Evolutionary conservation across 176 grass and related monocot genomes (phyloP), one percentile per base, ranked within the genome.

Genomic region (Eragrostis curvula): DNA sequence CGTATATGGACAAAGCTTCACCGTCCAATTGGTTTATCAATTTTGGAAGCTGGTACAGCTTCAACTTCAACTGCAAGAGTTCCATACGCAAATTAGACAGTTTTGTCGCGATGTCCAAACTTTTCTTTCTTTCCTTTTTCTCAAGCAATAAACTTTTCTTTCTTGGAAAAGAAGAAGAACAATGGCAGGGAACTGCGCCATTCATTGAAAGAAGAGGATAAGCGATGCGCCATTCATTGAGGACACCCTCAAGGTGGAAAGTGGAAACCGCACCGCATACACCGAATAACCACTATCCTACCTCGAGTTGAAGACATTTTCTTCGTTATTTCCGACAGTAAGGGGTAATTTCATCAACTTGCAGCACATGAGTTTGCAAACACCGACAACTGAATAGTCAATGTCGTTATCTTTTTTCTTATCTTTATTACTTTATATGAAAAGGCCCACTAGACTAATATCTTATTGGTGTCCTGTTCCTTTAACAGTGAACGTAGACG

Each of bases 1-100:
- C 18, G 44, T 79, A 42, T 63, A 63, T 3, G 56, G 66, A 85
- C 75, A 72, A 85, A 42, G 44, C 66, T 28, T 79, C 66, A 70
- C 67, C 67, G 42, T 85, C 64, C 49, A 6, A 28, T 66, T 9
- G 15, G 70, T 21, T 28, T 29, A 2, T 27, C 70, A 51, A 30
- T 49, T 73, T 73, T 48, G 47, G 61, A 66, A 49, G 10, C 2
- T 29, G 32, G 3, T 24, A 50, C 20, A 7, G 12, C 52, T 14
- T 58, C 43, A 73, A 46, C 0, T 9, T 20, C 30, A 40, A 83
- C 2, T 51, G 57, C 58, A 53, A 74, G 1, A 20, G 44, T 0
- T 28, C n/a, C 20, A 28, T 40, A 18, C 9, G 59, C 50, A 58
- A 28, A 42, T 45, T 14, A 52, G 45, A 36, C 62, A 47, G 74